Evolutionary conservation across 1,139 yeast species (phyloP).

Genomic region (Suhomyces choctaworum): DNA sequence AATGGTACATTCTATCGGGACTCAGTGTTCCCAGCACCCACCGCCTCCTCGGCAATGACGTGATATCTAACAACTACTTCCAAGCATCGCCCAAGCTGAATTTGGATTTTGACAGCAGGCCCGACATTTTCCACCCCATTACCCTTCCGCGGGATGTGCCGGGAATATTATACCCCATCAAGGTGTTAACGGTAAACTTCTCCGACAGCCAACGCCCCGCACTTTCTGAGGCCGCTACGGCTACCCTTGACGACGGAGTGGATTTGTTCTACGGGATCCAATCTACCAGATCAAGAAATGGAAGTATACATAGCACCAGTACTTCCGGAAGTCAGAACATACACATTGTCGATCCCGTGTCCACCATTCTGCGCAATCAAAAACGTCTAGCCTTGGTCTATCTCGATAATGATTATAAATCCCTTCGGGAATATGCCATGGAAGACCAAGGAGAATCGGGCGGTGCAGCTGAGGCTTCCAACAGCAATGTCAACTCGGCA

Average conservation of each 20-base stretch:
- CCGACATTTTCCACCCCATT: slow-evolving; percentile 17
- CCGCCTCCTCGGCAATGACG: slow-evolving; percentile 22
- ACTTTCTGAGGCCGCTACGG: background rate
- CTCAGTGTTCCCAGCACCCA: slow-evolving; percentile 20
- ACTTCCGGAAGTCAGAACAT: slow-evolving; percentile 1
- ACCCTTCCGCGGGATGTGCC: slow-evolving; percentile 31
- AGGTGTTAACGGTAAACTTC: slow-evolving; percentile 20
- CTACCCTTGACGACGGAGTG: slow-evolving; percentile 5
- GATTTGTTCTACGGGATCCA: slow-evolving; percentile 6
- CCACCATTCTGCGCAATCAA: slow-evolving; percentile 7
- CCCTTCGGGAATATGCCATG: slow-evolving; percentile 20
- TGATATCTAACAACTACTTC: slow-evolving; percentile 19
- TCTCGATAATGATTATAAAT: slow-evolving; percentile 24
- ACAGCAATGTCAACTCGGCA: slow-evolving; percentile 2
- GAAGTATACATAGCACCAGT: slow-evolving; percentile 6
- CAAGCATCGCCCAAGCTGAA: slow-evolving; percentile 10
- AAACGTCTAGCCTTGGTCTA: slow-evolving; percentile 31
- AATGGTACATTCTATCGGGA: slow-evolving; percentile 37
- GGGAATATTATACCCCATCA: slow-evolving; percentile 32
- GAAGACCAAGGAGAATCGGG: slow-evolving; percentile 5
- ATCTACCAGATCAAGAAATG: slow-evolving; percentile 7
- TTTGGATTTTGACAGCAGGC: slow-evolving; percentile 4
- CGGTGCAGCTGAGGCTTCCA: slow-evolving; percentile 1
- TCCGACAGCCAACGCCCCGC: slow-evolving; percentile 1
- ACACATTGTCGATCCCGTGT: background rate